These are phyloP conservation scores for Plectosphaerella cucumerina DNA, from an alignment of 2,329 filamentous ascomycete genomes.

Conservation along the genomic window DNA sequence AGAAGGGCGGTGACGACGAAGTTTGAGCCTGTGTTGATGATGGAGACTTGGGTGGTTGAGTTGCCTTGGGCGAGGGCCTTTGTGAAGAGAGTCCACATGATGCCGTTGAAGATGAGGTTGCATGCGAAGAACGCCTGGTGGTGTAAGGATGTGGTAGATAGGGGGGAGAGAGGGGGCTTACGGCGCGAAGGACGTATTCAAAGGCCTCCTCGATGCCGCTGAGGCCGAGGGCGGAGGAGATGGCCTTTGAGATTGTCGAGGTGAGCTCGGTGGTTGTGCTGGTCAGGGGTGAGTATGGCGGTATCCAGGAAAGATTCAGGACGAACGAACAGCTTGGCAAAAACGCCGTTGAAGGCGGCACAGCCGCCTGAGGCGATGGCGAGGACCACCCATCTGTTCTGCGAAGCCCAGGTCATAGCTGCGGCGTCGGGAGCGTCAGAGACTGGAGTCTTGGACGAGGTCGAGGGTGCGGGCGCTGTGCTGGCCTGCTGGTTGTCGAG, in stretches of 20 bases:
- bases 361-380: conserved; percentile 72
- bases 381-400: conserved; percentile 59
- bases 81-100: conserved; percentile 85
- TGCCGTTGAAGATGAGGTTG: conserved; percentile 70
- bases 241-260: conserved; percentile 36
- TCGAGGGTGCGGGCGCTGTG: neutral
- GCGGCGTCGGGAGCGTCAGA: conserved; percentile 12
- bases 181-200: conserved; percentile 44
- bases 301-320: neutral
- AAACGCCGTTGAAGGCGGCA: conserved; percentile 77
- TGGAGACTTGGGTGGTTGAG: conserved; percentile 74
- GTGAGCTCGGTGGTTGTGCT: conserved; percentile 56
- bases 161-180: conserved; percentile 25
- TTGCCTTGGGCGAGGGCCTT: conserved; percentile 68
- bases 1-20: conserved; percentile 75
- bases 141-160: neutral
- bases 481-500: neutral
- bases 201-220: conserved; percentile 34
- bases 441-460: neutral
- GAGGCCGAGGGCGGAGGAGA: conserved; percentile 42
- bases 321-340: conserved; percentile 69
- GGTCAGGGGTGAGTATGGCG: neutral
- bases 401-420: conserved; percentile 18
- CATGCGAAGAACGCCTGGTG: conserved; percentile 67
- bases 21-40: conserved; percentile 79